Base-by-base conservation (phyloP, 352 stramenopile species). In the Globisporangium spiculum region DNA sequence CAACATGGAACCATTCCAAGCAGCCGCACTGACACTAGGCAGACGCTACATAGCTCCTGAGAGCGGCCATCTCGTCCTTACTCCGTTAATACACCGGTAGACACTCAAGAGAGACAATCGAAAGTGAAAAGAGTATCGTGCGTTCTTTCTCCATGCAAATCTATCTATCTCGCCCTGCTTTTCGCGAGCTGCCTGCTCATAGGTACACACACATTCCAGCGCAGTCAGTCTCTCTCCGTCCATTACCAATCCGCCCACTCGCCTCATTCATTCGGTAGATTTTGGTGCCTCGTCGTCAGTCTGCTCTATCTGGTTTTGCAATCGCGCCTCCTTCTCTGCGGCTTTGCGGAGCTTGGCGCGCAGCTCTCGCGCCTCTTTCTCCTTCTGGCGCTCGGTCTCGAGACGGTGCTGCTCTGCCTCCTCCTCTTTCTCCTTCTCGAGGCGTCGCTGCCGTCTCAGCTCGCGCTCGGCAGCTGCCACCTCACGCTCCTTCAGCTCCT, bases 341-440 rank as follows among this genome's bases (percentile, higher is more conserved):
- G 58, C 74, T 63, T 80, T 69, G 12, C 84, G 79, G 46, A 89
- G 81, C 52, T 81, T 74, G 24, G 75, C 80, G 44, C 84, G 81
- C 10, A 78, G 64, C 67, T 88, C 73, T 0, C 83, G 81, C 1
- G 78, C 81, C 55, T 89, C 76, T 27, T 84, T 75, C 63, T 88
- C 78, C 55, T 78, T 75, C 65, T 76, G 77, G 10, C 80, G 74
- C 34, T 81, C 75, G 20, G 69, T 56, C 57, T 90, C 85, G 0
- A 72, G 63, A 6, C 67, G 73, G 32, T 54, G 65, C 27, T 65
- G 65, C 32, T 69, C 61, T n/a, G 63, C 68, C 20, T 88, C 80
- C 2, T 90, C 77, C 46, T 81, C 66, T 32, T 80, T 69, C 66
- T 92, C 84, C 60, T 88, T 87, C 58, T 91, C 86, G 26, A 89